A percentile compares a stretch with the other conserved stretches of the same genome.
These are phyloP conservation scores for Apium graveolens DNA, from an alignment of 129 eudicot species.

Conservation along the genomic window DNA sequence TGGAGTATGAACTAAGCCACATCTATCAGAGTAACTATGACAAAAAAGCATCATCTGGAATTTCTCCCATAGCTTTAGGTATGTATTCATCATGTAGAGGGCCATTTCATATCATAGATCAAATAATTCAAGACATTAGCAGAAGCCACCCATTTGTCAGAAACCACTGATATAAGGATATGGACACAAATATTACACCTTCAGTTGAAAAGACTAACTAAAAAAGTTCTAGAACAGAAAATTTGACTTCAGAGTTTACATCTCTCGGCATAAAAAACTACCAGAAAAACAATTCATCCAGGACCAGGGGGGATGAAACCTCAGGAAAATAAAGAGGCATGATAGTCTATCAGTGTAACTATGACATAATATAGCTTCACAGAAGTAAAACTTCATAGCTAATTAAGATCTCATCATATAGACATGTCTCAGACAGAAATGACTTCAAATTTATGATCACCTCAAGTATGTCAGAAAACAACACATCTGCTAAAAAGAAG, in stretches of 20 bases:
- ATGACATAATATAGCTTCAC: conserved; percentile 40
- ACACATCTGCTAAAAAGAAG: background rate
- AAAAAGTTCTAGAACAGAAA: background rate
- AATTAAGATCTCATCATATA: conserved; percentile 27
- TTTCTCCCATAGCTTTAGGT: conserved; percentile 35
- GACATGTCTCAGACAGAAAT: conserved; percentile 12
- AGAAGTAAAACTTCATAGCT: conserved; percentile 41
- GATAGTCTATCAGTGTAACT: conserved; percentile 55
- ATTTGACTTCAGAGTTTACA: background rate
- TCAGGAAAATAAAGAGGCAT: background rate
- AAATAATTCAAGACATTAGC: too few relatives aligned
- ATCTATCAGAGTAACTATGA: conserved; percentile 52
- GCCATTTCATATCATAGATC: background rate
- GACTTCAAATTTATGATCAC: background rate
- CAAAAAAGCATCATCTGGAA: conserved; percentile 40
- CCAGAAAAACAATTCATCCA: background rate
- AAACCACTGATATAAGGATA: background rate
- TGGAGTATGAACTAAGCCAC: background rate
- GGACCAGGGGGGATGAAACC: background rate
- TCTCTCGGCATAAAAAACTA: background rate
- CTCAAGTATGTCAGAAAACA: background rate
- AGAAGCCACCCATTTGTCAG: background rate
- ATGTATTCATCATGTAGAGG: conserved; percentile 31
- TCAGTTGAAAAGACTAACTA: background rate
- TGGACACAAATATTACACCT: background rate